Evolutionary conservation across 108 stramenopile genomes (phyloP), one percentile per base, ranked within the genome.

Genomic region (Cyclotella choctawhatcheeana): DNA sequence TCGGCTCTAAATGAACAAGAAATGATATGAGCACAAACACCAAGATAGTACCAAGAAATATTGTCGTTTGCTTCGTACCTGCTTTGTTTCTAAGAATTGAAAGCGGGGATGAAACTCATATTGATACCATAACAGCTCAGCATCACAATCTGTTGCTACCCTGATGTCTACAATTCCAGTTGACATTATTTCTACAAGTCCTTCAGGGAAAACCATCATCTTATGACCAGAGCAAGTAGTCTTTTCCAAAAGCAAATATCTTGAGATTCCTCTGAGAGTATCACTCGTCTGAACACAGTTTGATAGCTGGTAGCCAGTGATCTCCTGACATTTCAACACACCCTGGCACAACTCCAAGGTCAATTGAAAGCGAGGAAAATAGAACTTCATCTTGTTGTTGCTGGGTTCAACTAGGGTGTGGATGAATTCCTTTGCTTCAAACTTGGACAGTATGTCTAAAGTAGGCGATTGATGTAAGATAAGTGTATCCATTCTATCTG

Each of bases 341-440:
- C 55, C 74, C 20, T 58, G 31, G 33, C 7, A 22, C 2, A 77
- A 34, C 73, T 56, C 35, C 34, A 80, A 77, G 6, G 69, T 71
- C 64, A 81, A 52, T 33, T 66, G 47, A 37, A 58, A 84, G 31
- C 83, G 58, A 24, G 83, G 83, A 10, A 81, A 47, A 43, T 64
- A 51, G 50, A 80, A 64, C 40, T 58, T 75, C 2, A 40, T 14
- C 26, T 54, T 67, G 20, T 26, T 55, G 1, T 56, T 56, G 24
- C 30, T 24, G 22, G 26, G 18, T 16, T 4, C 2, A 22, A 2
- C 30, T 12, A 68, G 33, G 27, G 74, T 26, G 59, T 75, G 64
- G 25, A 75, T 44, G 50, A 43, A 67, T 13, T 67, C 13, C 26
- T 67, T 59, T 0, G 13, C 7, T 32, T 75, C 74, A 29, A 75